A percentile compares a stretch with the other conserved stretches of the same genome.
phyloP scores from a whole-genome alignment of 306 rosid genomes.

The Fragaria vesca region DNA sequence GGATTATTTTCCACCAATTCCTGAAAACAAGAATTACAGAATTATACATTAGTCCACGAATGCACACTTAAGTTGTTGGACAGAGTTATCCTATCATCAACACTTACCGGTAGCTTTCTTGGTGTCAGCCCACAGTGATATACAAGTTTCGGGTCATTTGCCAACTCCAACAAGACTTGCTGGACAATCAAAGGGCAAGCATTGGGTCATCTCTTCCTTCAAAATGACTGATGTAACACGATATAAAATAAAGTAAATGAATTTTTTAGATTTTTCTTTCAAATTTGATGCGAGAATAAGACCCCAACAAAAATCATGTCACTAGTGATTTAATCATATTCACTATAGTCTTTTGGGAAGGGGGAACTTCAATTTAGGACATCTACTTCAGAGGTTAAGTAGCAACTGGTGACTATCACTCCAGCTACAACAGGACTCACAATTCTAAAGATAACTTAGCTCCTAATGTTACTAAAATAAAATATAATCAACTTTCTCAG shows the following conservation, averaged over 20 bases:
- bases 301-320: conserved; percentile 6
- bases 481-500: neutral
- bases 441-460: neutral
- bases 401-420: neutral
- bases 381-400: neutral
- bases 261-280: conserved; percentile 17
- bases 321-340: neutral
- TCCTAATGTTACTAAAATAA: neutral
- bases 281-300: conserved; percentile 17
- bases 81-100: conserved; percentile 22
- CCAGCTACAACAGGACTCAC: neutral
- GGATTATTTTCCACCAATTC: conserved; percentile 97
- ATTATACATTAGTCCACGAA: conserved; percentile 11
- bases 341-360: neutral
- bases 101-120: conserved; percentile 83
- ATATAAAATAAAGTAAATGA: conserved; percentile 20
- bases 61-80: conserved; percentile 13
- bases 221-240: conserved; percentile 20
- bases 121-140: conserved; percentile 97
- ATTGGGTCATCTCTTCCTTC: conserved; percentile 32
- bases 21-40: conserved; percentile 43
- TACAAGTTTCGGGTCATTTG: conserved; percentile 81
- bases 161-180: conserved; percentile 84
- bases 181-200: conserved; percentile 42
- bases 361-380: neutral